Base-by-base conservation (phyloP, 2,329 filamentous ascomycete species). In the Chrysoporthe puriensis region DNA sequence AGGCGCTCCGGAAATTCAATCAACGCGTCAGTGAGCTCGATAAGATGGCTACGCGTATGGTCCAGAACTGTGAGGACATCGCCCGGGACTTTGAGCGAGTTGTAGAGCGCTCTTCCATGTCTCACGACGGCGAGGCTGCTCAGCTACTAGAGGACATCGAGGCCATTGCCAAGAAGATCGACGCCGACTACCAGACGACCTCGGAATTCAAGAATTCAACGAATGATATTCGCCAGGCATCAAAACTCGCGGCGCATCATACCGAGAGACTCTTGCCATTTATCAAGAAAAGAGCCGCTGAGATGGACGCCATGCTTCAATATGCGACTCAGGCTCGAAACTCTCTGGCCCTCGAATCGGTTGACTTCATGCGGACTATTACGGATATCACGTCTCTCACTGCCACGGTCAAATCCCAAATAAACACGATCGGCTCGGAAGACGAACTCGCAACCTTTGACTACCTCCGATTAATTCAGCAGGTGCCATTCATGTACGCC, bases 401-500 rank as follows among this genome's bases (percentile, higher is more conserved):
- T 70, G 87, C 89, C 46, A 87, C 85, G 69, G 84, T 96, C 46
- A 93, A 93, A 74, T 81, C 83, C 8, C 91, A 91, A 71, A 89
- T 97, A 69, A 88, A 88, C 66, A 84, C 86, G 2, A 80, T 97
- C 57, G 90, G 90, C 70, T 84, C 92, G 61, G 87, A 91, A 68
- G 91, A 96, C 69, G 91, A 92, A 58, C 85, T 91, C 75, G 88
- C 92, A 43, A 90, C 91, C 0, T 94, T 97, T 76, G 91, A 97
- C 70, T 87, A 92, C 52, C 84, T 99, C 32, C 89, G 90, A 21
- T 84, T 93, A 32, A 90, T 97, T 46, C 90, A 94, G 56, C 89
- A 94, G 70, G 85, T 98, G 42, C 96, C 96, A 0, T 90, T 91
- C 66, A 89, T 97, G 73, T 99, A 98, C 76, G 94, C 94, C 0